These are phyloP conservation scores for Acanthamoeba healyi DNA, from an alignment of 208 protist genomes.

Conservation along the genomic window DNA sequence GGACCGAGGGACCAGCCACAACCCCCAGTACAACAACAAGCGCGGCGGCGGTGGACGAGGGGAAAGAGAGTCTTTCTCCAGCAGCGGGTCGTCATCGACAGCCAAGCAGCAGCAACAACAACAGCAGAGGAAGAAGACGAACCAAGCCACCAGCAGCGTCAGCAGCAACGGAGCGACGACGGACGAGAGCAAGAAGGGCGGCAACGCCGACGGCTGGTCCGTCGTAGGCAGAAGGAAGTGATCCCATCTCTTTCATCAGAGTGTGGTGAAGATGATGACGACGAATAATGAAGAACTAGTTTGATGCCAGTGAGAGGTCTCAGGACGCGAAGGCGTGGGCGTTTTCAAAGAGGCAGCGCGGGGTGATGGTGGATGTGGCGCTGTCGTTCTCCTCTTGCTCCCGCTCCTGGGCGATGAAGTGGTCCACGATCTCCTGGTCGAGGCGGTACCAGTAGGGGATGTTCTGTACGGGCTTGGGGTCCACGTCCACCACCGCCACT, in stretches of 20 bases:
- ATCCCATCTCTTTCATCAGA: too few relatives aligned
- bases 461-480: conserved; percentile 71
- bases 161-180: too few relatives aligned
- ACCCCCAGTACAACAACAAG: background rate
- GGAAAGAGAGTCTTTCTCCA: conserved; percentile 18
- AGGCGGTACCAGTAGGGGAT: conserved; percentile 73
- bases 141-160: too few relatives aligned
- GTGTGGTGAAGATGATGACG: background rate
- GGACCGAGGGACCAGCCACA: background rate
- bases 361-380: background rate
- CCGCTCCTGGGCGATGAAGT: background rate
- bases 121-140: background rate
- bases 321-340: too few relatives aligned
- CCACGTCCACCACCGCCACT: conserved; percentile 69
- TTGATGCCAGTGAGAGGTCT: too few relatives aligned
- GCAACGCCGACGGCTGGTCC: background rate
- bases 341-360: conserved; percentile 12
- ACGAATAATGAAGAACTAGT: too few relatives aligned
- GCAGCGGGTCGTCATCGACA: too few relatives aligned
- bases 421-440: conserved; percentile 71
- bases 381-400: background rate
- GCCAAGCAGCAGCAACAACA: background rate
- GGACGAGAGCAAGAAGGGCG: background rate
- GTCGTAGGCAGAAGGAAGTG: conserved; percentile 19
- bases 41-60: background rate